A percentile compares a stretch with the other conserved stretches of the same genome.
These are phyloP conservation scores for Phytomonas francai DNA, from an alignment of 208 protist species.

Conservation along the genomic window DNA sequence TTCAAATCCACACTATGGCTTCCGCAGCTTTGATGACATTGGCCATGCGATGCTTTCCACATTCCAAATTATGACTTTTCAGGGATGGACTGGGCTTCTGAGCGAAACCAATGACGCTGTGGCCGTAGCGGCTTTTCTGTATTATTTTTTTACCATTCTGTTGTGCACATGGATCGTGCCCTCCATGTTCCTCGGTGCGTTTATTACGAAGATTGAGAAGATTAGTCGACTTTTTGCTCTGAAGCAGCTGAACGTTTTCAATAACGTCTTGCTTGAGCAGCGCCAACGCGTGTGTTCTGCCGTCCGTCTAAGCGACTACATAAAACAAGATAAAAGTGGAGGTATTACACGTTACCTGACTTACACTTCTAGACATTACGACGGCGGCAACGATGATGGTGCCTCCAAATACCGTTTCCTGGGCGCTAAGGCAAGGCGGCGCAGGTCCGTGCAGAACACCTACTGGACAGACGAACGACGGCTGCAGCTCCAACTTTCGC, in stretches of 20 bases:
- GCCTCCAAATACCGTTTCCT: conserved; percentile 2
- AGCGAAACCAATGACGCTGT: conserved; percentile 72
- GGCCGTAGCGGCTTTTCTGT: conserved; percentile 58
- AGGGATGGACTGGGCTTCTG: conserved; percentile 84
- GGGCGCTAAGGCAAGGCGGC: background rate
- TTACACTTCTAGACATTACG: conserved; percentile 11
- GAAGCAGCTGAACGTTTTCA: conserved; percentile 74
- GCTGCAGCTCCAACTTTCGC: conserved; percentile 80
- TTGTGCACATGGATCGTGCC: conserved; percentile 84
- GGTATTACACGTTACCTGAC: conserved; percentile 42
- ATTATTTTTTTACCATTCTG: conserved; percentile 79
- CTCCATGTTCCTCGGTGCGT: conserved; percentile 82
- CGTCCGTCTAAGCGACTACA: conserved; percentile 64
- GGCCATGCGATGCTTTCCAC: conserved; percentile 77
- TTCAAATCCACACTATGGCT: conserved; percentile 75
- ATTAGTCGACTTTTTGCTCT: conserved; percentile 63
- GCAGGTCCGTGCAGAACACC: conserved; percentile 25
- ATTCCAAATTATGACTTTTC: conserved; percentile 87
- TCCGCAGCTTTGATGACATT: conserved; percentile 90
- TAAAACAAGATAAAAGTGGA: conserved; percentile 69
- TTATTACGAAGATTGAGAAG: conserved; percentile 84
- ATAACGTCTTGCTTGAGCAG: conserved; percentile 74
- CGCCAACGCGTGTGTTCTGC: conserved; percentile 47
- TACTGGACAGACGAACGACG: conserved; percentile 84
- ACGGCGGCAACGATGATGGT: background rate